Conservation (phyloP, 208 protist genomes). For the Leishmania lainsoni region DNA sequence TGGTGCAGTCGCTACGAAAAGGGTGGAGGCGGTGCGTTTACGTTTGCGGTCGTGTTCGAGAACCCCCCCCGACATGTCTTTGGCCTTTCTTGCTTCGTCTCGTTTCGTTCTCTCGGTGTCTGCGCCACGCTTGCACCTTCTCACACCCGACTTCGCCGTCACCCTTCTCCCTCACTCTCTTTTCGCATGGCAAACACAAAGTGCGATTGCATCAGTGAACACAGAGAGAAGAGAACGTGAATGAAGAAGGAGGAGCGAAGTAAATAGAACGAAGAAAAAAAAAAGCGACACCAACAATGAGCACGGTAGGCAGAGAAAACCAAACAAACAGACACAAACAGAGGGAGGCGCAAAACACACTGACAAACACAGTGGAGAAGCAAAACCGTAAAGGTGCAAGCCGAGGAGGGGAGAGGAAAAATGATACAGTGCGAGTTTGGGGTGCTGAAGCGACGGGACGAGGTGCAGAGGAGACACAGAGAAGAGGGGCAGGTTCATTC, state of each 20-base stretch:
- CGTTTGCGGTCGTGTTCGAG: not conserved
- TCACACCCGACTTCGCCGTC: not conserved
- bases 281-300: slow-evolving; percentile 1
- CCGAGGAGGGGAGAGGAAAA: not conserved
- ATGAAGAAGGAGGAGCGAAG: not conserved
- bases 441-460: too few relatives aligned
- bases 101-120: not conserved
- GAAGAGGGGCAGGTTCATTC: not conserved
- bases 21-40: not conserved
- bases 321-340: not conserved
- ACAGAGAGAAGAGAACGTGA: not conserved
- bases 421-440: not conserved
- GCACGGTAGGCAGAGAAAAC: not conserved
- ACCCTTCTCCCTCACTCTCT: not conserved
- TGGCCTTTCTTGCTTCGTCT: not conserved
- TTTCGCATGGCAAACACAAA: not conserved
- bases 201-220: not conserved
- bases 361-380: not conserved
- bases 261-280: not conserved
- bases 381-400: too few relatives aligned
- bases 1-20: not conserved
- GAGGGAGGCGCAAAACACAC: not conserved
- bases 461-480: not conserved
- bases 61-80: not conserved
- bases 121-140: not conserved